Percentiles rank a stretch among this genome's conserved stretches.
Conservation (phyloP, 169 alveolate genomes). For the Plasmodium inui region DNA sequence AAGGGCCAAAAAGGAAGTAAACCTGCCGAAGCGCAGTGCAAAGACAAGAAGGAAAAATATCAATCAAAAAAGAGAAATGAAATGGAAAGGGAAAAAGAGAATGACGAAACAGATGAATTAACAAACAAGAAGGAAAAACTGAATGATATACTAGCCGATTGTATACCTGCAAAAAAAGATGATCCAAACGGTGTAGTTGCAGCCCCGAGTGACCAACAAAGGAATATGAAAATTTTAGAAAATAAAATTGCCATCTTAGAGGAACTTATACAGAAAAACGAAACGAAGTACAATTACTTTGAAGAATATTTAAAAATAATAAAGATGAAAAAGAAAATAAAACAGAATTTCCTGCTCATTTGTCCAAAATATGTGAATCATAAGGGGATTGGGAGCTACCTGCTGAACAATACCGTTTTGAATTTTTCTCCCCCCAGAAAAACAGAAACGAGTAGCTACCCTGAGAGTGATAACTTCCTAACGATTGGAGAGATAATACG, state of each 20-base stretch:
- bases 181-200: not conserved
- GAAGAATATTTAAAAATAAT: constrained; percentile 59
- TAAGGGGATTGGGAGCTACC: constrained; percentile 30
- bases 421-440: not conserved
- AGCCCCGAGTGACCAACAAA: constrained; percentile 5
- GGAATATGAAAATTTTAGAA: constrained; percentile 27
- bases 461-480: constrained; percentile 25
- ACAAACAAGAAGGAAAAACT: constrained; percentile 6
- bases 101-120: not conserved
- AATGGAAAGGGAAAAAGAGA: not conserved
- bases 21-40: not conserved
- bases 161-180: not conserved
- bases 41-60: not conserved
- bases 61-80: not conserved
- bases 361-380: constrained; percentile 60
- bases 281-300: constrained; percentile 48
- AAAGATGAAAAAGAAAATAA: constrained; percentile 32
- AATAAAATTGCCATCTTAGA: constrained; percentile 59
- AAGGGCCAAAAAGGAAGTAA: not conserved
- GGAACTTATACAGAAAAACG: constrained; percentile 28
- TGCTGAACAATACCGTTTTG: constrained; percentile 5
- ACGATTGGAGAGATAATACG: constrained; percentile 41
- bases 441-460: not conserved
- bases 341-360: constrained; percentile 30
- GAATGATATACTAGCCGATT: not conserved